These are phyloP conservation scores for Saitozyma podzolica DNA, from an alignment of 768 basidiomycete species.

Conservation along the genomic window DNA sequence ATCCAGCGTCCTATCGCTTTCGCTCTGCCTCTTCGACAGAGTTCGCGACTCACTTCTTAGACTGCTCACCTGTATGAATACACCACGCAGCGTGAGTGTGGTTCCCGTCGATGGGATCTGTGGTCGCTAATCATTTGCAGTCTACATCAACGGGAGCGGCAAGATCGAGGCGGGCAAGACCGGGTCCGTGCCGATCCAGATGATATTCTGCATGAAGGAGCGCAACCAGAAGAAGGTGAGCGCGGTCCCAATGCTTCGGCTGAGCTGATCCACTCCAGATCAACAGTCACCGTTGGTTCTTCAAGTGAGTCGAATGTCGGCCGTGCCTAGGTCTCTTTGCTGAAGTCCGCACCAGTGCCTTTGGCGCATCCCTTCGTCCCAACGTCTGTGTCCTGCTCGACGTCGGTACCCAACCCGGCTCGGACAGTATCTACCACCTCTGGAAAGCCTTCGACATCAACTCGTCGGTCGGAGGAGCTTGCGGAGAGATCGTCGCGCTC, in stretches of 20 bases:
- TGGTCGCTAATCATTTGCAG: slow-evolving; percentile 53
- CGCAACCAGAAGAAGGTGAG: slow-evolving; percentile 71
- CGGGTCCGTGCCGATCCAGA: slow-evolving; percentile 81
- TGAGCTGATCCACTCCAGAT: slow-evolving; percentile 58
- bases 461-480: slow-evolving; percentile 84
- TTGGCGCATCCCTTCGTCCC: slow-evolving; percentile 39
- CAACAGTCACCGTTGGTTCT: slow-evolving; percentile 90
- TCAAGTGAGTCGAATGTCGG: slow-evolving; percentile 58
- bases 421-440: slow-evolving; percentile 84
- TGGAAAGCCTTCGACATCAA: slow-evolving; percentile 84
- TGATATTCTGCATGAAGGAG: slow-evolving; percentile 69
- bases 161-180: slow-evolving; percentile 65
- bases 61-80: slow-evolving; percentile 51
- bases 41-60: slow-evolving; percentile 11
- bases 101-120: neutral
- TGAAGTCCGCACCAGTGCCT: slow-evolving; percentile 34
- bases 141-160: slow-evolving; percentile 76
- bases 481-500: slow-evolving; percentile 92
- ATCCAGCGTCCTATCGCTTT: neutral
- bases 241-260: neutral
- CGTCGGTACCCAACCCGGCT: slow-evolving; percentile 86
- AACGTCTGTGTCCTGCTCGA: slow-evolving; percentile 91
- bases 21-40: neutral
- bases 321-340: neutral
- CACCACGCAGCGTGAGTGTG: slow-evolving; percentile 75